phyloP scores from a whole-genome alignment of 2,329 filamentous ascomycete species.

The Beauveria asiatica region DNA sequence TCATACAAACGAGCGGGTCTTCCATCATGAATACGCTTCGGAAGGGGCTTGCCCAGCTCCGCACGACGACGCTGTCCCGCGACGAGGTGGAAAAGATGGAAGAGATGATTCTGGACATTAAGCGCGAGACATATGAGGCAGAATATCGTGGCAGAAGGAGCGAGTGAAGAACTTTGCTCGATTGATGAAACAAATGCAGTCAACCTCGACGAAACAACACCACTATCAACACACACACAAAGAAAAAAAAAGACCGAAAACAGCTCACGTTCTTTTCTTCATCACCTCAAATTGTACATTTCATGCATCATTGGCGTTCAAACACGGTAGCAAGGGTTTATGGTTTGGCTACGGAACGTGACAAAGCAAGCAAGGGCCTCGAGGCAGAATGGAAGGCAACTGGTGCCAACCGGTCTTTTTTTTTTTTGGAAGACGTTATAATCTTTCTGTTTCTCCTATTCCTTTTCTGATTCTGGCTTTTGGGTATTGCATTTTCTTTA shows the following conservation, averaged over 20 bases:
- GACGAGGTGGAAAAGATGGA: conserved; percentile 64
- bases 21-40: conserved; percentile 26
- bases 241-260: not conserved
- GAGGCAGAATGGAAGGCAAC: not conserved
- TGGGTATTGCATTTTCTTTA: not conserved
- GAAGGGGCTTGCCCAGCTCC: conserved; percentile 46
- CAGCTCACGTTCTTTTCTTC: too few species aligned
- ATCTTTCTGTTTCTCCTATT: not conserved
- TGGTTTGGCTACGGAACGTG: not conserved
- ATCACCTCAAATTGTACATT: conserved; percentile 4
- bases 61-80: conserved; percentile 49
- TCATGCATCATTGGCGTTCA: conserved; percentile 11
- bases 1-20: not conserved
- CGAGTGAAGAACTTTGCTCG: not conserved
- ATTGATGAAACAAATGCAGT: not conserved
- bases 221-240: not conserved
- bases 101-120: conserved; percentile 71
- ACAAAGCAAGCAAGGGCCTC: not conserved
- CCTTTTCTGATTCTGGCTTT: not conserved
- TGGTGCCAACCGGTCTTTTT: not conserved
- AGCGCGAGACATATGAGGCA: conserved; percentile 64
- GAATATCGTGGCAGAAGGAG: conserved; percentile 44
- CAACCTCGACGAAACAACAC: not conserved
- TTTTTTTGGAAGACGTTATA: not conserved
- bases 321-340: not conserved